phyloP scores from a whole-genome alignment of 495 filamentous ascomycete genomes.

The Penicillium egyptiacum region DNA sequence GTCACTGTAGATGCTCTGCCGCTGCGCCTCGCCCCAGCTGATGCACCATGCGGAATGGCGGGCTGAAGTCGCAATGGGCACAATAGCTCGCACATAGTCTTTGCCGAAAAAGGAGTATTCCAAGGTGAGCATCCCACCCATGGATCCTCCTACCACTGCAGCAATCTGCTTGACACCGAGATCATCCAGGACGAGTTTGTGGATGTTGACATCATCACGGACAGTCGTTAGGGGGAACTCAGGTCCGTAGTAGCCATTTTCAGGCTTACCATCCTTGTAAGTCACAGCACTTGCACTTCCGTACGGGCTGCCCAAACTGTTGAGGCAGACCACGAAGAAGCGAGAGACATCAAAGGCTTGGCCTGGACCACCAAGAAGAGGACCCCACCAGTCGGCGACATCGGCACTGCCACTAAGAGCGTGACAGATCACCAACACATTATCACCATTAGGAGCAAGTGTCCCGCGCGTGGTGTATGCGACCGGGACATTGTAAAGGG shows the following conservation, averaged over 20 bases:
- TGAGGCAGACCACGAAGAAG: slow-evolving; percentile 94
- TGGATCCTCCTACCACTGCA: slow-evolving; percentile 91
- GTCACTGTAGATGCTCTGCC: slow-evolving; percentile 97
- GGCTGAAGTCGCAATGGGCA: slow-evolving; percentile 92
- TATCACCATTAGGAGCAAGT: slow-evolving; percentile 73
- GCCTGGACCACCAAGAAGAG: slow-evolving; percentile 82
- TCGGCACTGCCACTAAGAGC: slow-evolving; percentile 94
- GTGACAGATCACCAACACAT: slow-evolving; percentile 96
- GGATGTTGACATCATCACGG: slow-evolving; percentile 90
- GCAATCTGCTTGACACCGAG: slow-evolving; percentile 85
- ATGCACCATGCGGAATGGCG: slow-evolving; percentile 99
- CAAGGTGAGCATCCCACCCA: slow-evolving; percentile 95
- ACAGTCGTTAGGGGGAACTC: slow-evolving; percentile 96
- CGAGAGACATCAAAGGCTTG: slow-evolving; percentile 88
- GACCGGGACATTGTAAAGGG: slow-evolving; percentile 82
- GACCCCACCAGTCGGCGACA: slow-evolving; percentile 98
- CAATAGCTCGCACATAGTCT: slow-evolving; percentile 86
- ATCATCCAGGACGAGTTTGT: slow-evolving; percentile 87
- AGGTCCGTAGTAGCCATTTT: slow-evolving; percentile 80
- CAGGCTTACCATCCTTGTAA: slow-evolving; percentile 72
- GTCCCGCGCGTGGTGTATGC: slow-evolving; percentile 86
- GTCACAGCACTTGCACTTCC: slow-evolving; percentile 95
- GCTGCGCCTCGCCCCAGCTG: slow-evolving; percentile 96
- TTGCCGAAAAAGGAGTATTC: slow-evolving; percentile 97
- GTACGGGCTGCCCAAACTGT: slow-evolving; percentile 94